A percentile compares a stretch with the other conserved stretches of the same genome.
Conservation (phyloP, 495 filamentous ascomycete species). For the Podospora didyma region DNA sequence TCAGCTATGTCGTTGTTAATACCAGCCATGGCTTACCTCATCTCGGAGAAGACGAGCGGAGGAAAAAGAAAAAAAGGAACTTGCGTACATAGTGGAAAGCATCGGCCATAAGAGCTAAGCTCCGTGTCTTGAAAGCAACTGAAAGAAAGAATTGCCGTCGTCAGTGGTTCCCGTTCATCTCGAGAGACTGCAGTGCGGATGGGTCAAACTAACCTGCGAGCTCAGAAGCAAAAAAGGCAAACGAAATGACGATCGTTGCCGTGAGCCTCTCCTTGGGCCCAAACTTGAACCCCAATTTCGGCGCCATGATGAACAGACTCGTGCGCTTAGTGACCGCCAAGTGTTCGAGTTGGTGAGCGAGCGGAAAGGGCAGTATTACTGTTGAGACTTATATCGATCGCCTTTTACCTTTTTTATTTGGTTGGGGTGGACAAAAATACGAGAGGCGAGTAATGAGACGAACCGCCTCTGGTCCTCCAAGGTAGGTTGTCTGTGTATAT, state of each 20-base stretch:
- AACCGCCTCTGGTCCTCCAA: too few species aligned
- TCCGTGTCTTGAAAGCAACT: conserved; percentile 81
- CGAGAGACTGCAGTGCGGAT: not conserved
- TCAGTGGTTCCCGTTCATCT: not conserved
- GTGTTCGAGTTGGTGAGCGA: not conserved
- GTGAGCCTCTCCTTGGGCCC: conserved; percentile 57
- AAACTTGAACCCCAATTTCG: conserved; percentile 30
- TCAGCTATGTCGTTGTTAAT: conserved; percentile 52
- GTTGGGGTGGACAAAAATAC: too few species aligned
- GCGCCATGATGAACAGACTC: not conserved
- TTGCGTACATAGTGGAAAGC: conserved; percentile 95
- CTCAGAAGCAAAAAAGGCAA: conserved; percentile 79
- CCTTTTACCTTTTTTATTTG: too few species aligned
- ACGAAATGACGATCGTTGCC: conserved; percentile 75
- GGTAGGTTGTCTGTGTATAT: too few species aligned
- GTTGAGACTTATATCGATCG: too few species aligned
- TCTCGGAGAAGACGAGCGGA: too few species aligned
- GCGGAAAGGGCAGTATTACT: too few species aligned
- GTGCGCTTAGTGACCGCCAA: not conserved
- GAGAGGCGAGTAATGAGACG: too few species aligned
- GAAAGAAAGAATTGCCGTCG: not conserved
- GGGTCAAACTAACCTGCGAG: conserved; percentile 50
- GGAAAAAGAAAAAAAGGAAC: conserved; percentile 10
- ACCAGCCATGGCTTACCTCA: too few species aligned
- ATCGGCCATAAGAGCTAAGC: conserved; percentile 87